A percentile compares a stretch with the other conserved stretches of the same genome.
Evolutionary conservation across 768 basidiomycete genomes (phyloP).

Genomic region (Tephrocybe sp.): DNA sequence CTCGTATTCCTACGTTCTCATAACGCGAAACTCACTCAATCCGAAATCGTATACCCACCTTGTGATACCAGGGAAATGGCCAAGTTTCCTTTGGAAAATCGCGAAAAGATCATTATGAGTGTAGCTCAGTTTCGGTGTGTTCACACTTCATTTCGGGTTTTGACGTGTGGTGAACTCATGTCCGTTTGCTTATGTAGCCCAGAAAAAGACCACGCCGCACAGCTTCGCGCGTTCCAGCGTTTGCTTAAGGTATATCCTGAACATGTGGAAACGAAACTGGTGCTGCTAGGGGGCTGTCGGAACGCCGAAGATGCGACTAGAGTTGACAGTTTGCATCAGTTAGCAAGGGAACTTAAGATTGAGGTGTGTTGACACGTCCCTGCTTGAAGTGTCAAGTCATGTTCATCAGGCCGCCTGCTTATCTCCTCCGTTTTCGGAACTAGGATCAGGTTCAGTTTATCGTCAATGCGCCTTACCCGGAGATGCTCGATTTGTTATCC

Average conservation of each 20-base stretch:
- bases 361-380: slow-evolving; percentile 45
- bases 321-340: slow-evolving; percentile 53
- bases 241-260: slow-evolving; percentile 62
- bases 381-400: not conserved
- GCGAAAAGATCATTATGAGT: slow-evolving; percentile 73
- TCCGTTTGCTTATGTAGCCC: slow-evolving; percentile 53
- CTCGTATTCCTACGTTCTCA: slow-evolving; percentile 28
- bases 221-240: slow-evolving; percentile 65
- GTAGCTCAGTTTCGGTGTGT: slow-evolving; percentile 89
- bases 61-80: slow-evolving; percentile 82
- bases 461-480: slow-evolving; percentile 77
- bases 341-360: slow-evolving; percentile 63
- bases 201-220: slow-evolving; percentile 89
- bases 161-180: not conserved
- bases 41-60: slow-evolving; percentile 80
- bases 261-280: slow-evolving; percentile 44
- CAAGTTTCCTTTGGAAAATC: slow-evolving; percentile 45
- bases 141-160: not conserved
- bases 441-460: slow-evolving; percentile 75
- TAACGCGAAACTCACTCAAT: slow-evolving; percentile 21
- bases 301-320: slow-evolving; percentile 72
- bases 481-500: slow-evolving; percentile 69
- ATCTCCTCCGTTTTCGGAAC: not conserved
- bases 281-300: slow-evolving; percentile 84
- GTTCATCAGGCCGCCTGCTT: not conserved